phyloP scores from a whole-genome alignment of 2,329 filamentous ascomycete genomes.

The Aspergillus sclerotialis region DNA sequence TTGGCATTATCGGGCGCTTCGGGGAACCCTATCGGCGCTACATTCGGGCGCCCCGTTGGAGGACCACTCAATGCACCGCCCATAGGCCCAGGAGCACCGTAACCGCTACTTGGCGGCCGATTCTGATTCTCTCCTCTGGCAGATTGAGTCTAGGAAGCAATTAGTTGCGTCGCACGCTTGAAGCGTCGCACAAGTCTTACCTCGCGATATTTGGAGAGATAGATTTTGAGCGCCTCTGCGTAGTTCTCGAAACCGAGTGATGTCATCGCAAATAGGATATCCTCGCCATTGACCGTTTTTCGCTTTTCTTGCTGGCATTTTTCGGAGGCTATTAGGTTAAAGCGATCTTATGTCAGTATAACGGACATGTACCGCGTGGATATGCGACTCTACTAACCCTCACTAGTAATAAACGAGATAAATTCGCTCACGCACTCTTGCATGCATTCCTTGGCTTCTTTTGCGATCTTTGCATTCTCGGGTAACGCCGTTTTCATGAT shows the following conservation, averaged over 20 bases:
- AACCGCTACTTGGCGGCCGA: conserved; percentile 47
- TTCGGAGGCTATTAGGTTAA: conserved; percentile 67
- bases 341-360: conserved; percentile 4
- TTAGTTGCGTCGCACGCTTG: conserved; percentile 37
- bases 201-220: conserved; percentile 94
- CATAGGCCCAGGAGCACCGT: conserved; percentile 32
- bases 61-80: conserved; percentile 25
- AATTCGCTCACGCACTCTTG: conserved; percentile 99
- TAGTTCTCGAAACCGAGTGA: conserved; percentile 99
- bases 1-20: conserved; percentile 36
- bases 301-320: conserved; percentile 99
- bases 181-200: conserved; percentile 53
- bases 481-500: conserved; percentile 98
- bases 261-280: conserved; percentile 98
- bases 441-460: conserved; percentile 99
- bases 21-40: conserved; percentile 27
- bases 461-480: conserved; percentile 97
- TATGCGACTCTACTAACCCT: conserved; percentile 58
- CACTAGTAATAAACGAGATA: conserved; percentile 98
- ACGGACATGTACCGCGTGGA: neutral
- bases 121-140: conserved; percentile 61
- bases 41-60: conserved; percentile 22
- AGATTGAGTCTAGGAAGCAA: conserved; percentile 63
- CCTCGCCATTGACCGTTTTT: conserved; percentile 98
- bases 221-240: conserved; percentile 94